Base-by-base conservation (phyloP, 495 filamentous ascomycete species). In the Penicillium pancosmium region DNA sequence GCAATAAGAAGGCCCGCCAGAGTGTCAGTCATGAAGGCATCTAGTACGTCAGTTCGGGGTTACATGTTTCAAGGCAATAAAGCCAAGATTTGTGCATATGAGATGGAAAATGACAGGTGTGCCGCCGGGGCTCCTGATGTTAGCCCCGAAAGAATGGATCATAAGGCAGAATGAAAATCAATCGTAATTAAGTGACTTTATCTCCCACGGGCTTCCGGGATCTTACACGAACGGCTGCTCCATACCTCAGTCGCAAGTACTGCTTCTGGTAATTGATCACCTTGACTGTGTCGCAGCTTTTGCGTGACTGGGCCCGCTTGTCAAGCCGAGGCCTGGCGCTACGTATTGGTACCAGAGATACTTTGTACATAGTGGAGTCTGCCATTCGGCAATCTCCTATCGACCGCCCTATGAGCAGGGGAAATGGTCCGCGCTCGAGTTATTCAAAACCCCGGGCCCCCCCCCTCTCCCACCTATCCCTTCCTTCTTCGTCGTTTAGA, bases 361-460 rank as follows among this genome's bases (percentile, higher is more conserved):
- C 27, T 31, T 31, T 9, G 27, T 31, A 31, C 27, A 6, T 9
- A 50, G 46, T 54, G 48, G 41, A 51, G 50, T 54, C 57, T 46
- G 34, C 54, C 6, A 50, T 50, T 56, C 46, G 57, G 57, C 19
- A 60, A 53, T 55, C 50, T 40, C 49, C 57, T 64, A 60, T 55
- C 57, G 25, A 36, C 57, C 53, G 54, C 61, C 50, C 19, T 59
- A 60, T 16, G 40, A 44, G 50, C 36, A 54, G 43, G n/a, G 41
- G 33, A 41, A 18, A 35, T 36, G 46, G 43, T 44, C 47, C 21
- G 56, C 41, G 25, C 38, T 41, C 31, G 19, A 55, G 51, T 56
- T 51, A 51, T 55, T 64, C 62, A 60, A 51, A 60, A 64, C 48
- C 57, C 62, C 62, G 53, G 40, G 27, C 21, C 27, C 25, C n/a